Evolutionary conservation across 768 basidiomycete species (phyloP), one percentile per base, ranked within the genome.

Genomic region (Pisolithus sp.): DNA sequence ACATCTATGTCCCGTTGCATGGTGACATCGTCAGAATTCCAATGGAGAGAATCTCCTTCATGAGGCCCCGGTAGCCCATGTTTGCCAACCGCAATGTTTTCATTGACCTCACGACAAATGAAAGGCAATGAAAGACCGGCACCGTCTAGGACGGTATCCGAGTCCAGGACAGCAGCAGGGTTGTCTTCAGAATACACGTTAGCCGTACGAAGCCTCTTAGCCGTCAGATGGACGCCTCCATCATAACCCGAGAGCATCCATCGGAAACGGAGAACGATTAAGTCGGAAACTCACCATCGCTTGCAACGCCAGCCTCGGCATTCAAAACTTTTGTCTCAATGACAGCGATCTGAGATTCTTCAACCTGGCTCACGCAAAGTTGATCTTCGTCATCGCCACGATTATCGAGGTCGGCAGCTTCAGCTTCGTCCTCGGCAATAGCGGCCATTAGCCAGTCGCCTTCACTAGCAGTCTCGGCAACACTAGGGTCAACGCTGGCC

Each of bases 391-490:
- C 76, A 54, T 72, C 74, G 52, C 59, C 76, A 54, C 77, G 81
- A 46, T 69, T 76, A 53, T 79, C 80, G 57, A 75, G 82, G 64
- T 74, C 73, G 62, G 72, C 68, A 54, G 72, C 69, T 53, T 81
- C 84, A 51, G 73, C 82, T 60, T 82, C 83, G 59, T 79, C 83
- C 64, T 83, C 85, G 51, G 77, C 83, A 59, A 90, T 91, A 48
- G 89, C 88, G 64, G 87, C 89, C 89, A 91, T 90, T 40, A 90
- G 74, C 89, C 89, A 91, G 69, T 91, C 89, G 49, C 76, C 83
- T 66, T 91, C 89, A 68, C 86, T 88, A 31, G 70, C 68, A 31
- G 80, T 74, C 62, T 78, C 76, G 44, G 72, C 74, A n/a, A 77
- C 76, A 46, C 85, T 84, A 58, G 86, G 85, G 46, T 86, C 80